phyloP scores from a whole-genome alignment of 164 flowering plant species.

The Aristolochia contorta region DNA sequence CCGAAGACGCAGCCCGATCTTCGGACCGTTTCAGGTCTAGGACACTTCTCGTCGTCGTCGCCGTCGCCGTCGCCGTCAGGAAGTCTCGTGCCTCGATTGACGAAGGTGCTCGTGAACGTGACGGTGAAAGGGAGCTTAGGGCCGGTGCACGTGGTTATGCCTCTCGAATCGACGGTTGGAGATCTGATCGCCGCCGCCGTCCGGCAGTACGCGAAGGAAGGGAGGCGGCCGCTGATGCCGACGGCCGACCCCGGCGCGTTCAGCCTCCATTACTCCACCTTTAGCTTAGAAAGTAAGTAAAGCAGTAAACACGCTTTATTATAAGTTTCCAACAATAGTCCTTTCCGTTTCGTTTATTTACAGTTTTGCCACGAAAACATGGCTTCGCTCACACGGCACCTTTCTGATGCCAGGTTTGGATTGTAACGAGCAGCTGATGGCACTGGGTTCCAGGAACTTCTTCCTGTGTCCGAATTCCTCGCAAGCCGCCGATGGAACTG shows the following conservation, averaged over 20 bases:
- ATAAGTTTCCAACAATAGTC: background rate
- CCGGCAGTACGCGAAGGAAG: slow-evolving; percentile 58
- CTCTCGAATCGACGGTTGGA: slow-evolving; percentile 57
- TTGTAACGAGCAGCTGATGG: slow-evolving; percentile 53
- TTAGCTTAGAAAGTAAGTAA: slow-evolving; percentile 79
- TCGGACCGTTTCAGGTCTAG: slow-evolving; percentile 1
- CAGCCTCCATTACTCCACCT: slow-evolving; percentile 88
- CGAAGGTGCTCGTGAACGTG: slow-evolving; percentile 75
- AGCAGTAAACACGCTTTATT: too few species aligned
- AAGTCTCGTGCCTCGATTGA: slow-evolving; percentile 21
- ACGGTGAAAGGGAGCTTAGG: slow-evolving; percentile 71
- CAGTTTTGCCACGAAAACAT: background rate
- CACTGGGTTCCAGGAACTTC: slow-evolving; percentile 81
- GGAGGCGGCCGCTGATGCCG: slow-evolving; percentile 57
- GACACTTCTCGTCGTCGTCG: slow-evolving; percentile 3
- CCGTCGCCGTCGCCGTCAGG: slow-evolving; percentile 2
- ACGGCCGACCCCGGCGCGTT: slow-evolving; percentile 32
- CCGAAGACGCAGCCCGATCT: slow-evolving; percentile 67
- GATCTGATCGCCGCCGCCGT: slow-evolving; percentile 54
- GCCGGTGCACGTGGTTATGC: slow-evolving; percentile 58
- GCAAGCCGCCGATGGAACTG: slow-evolving; percentile 3
- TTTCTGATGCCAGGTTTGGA: slow-evolving; percentile 45
- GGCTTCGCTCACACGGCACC: background rate
- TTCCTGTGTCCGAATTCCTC: slow-evolving; percentile 44
- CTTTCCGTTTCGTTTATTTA: background rate